Conservation (phyloP, 108 stramenopile genomes). For the Cyclotella cryptica region DNA sequence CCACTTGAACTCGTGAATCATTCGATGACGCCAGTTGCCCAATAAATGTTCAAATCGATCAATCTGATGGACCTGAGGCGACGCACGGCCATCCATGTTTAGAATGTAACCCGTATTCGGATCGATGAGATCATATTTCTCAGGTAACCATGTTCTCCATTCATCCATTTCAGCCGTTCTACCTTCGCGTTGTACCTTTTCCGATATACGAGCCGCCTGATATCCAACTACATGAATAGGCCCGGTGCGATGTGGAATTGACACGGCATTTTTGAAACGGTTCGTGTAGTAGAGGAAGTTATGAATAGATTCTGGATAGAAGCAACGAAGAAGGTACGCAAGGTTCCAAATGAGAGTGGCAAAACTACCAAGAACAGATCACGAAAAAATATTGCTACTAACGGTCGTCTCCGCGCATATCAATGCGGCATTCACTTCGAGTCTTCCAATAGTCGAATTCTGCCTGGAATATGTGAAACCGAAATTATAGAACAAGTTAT, state of each 20-base stretch:
- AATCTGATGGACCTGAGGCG: constrained; percentile 41
- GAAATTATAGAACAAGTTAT: not conserved
- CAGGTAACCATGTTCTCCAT: constrained; percentile 42
- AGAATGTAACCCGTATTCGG: constrained; percentile 29
- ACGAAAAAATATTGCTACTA: too few relatives aligned
- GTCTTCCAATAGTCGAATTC: constrained; percentile 74
- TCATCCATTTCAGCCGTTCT: constrained; percentile 1
- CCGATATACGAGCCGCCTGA: constrained; percentile 35
- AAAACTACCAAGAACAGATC: too few relatives aligned
- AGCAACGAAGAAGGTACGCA: too few relatives aligned
- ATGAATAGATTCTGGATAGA: constrained; percentile 64
- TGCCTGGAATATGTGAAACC: not conserved
- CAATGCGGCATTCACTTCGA: constrained; percentile 56
- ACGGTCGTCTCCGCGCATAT: constrained; percentile 63
- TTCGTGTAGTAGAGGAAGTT: constrained; percentile 81
- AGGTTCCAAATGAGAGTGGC: too few relatives aligned
- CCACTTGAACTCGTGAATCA: constrained; percentile 22
- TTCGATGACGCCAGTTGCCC: constrained; percentile 18
- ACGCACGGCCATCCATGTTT: constrained; percentile 35
- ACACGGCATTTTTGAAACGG: constrained; percentile 52
- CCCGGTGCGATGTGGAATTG: constrained; percentile 44
- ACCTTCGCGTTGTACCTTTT: constrained; percentile 17
- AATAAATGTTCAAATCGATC: constrained; percentile 33
- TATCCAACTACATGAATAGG: constrained; percentile 50
- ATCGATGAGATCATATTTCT: constrained; percentile 32